Conservation (phyloP, 1,284 basidiomycete species). For the Naganishia albida region DNA sequence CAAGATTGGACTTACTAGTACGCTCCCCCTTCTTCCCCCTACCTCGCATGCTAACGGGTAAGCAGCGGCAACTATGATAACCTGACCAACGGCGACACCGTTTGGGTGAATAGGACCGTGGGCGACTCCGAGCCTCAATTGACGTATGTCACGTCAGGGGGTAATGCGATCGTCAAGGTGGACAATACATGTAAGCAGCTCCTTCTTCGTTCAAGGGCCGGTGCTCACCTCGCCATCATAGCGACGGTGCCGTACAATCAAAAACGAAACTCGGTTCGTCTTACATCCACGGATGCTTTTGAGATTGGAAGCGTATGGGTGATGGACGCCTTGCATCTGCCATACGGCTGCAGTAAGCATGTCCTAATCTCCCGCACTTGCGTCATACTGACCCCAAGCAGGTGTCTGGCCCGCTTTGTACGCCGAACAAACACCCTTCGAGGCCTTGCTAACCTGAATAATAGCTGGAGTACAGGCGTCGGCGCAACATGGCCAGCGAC, state of each 20-base stretch:
- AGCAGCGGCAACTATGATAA: conserved; percentile 55
- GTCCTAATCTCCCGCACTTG: no score
- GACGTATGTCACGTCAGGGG: conserved; percentile 64
- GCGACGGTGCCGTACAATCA: conserved; percentile 66
- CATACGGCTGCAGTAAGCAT: conserved; percentile 71
- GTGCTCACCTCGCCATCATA: not conserved
- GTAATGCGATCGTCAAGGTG: conserved; percentile 77
- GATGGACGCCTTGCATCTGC: conserved; percentile 83
- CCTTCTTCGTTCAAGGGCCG: not conserved
- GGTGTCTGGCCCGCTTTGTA: conserved; percentile 66
- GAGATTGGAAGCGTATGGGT: conserved; percentile 67
- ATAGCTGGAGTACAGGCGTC: conserved; percentile 43
- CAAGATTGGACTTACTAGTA: conserved; percentile 76
- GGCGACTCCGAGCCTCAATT: conserved; percentile 53
- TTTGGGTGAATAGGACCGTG: conserved; percentile 58
- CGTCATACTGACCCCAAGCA: not conserved
- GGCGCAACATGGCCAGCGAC: conserved; percentile 58
- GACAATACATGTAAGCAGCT: conserved; percentile 58
- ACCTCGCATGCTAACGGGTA: conserved; percentile 60
- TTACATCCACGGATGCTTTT: conserved; percentile 66
- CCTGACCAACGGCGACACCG: conserved; percentile 67
- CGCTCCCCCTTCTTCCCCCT: conserved; percentile 58
- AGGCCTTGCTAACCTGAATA: not conserved
- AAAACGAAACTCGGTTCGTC: conserved; percentile 72
- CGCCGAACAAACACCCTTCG: conserved; percentile 22